These are phyloP conservation scores for Wickerhamiella australiensis DNA, from an alignment of 805 yeast species.

Conservation along the genomic window DNA sequence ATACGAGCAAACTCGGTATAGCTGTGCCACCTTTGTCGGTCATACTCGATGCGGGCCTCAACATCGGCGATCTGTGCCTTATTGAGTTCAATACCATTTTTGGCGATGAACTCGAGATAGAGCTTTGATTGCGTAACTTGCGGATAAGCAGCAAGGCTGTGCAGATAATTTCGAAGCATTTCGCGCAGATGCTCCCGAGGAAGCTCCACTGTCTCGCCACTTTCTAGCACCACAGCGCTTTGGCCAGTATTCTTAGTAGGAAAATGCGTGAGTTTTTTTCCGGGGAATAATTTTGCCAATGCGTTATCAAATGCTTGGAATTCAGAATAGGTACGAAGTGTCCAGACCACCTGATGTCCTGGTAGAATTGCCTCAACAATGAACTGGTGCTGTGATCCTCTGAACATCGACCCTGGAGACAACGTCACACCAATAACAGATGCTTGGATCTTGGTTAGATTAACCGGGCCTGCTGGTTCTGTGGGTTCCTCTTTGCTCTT, in stretches of 20 bases:
- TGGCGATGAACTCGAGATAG: slow-evolving; percentile 43
- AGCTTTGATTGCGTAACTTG: slow-evolving; percentile 43
- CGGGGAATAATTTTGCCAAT: slow-evolving; percentile 50
- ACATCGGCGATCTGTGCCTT: slow-evolving; percentile 44
- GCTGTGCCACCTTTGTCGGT: slow-evolving; percentile 44
- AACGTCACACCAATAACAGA: slow-evolving; percentile 54
- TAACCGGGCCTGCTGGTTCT: neutral
- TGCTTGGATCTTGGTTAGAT: slow-evolving; percentile 24
- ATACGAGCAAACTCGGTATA: slow-evolving; percentile 64
- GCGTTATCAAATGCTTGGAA: slow-evolving; percentile 46
- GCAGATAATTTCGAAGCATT: slow-evolving; percentile 62
- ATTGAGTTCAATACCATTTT: slow-evolving; percentile 32
- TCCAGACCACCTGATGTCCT: slow-evolving; percentile 33
- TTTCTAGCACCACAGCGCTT: slow-evolving; percentile 12
- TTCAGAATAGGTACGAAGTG: slow-evolving; percentile 54
- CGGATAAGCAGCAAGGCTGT: slow-evolving; percentile 39
- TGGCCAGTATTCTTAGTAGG: slow-evolving; percentile 39
- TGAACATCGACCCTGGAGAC: slow-evolving; percentile 23
- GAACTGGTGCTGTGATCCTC: slow-evolving; percentile 20
- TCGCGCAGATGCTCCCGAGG: slow-evolving; percentile 68
- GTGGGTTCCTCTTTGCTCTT: neutral
- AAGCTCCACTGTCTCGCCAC: slow-evolving; percentile 26
- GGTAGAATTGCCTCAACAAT: slow-evolving; percentile 23
- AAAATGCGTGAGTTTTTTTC: slow-evolving; percentile 45
- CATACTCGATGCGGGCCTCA: slow-evolving; percentile 46